phyloP scores from a whole-genome alignment of 495 filamentous ascomycete genomes.

The Hypoxylon crocopeplum region DNA sequence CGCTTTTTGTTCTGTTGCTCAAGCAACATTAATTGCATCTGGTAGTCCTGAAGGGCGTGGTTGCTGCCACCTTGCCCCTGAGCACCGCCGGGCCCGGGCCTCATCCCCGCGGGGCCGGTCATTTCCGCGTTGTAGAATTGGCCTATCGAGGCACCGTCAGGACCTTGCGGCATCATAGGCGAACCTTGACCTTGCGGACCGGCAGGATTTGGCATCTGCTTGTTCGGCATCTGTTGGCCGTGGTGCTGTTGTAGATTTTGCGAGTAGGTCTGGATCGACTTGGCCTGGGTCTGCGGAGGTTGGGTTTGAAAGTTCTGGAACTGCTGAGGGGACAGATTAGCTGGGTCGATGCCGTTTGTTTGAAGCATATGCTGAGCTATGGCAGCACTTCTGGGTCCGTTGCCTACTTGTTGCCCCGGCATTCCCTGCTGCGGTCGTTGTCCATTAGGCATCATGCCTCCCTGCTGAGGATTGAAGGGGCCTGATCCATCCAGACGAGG shows the following conservation, averaged over 20 bases:
- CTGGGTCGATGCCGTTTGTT: conserved; percentile 77
- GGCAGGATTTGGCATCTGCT: conserved; percentile 59
- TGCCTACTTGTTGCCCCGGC: conserved; percentile 73
- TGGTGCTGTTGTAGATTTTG: conserved; percentile 82
- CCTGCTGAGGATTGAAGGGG: conserved; percentile 71
- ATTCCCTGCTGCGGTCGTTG: conserved; percentile 74
- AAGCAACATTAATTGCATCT: conserved; percentile 98
- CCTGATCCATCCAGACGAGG: conserved; percentile 78
- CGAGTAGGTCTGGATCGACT: conserved; percentile 85
- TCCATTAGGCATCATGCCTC: conserved; percentile 78
- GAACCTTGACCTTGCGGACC: conserved; percentile 72
- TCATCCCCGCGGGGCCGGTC: conserved; percentile 59
- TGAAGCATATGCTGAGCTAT: conserved; percentile 69
- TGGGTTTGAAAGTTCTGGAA: conserved; percentile 73
- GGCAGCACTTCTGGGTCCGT: conserved; percentile 56
- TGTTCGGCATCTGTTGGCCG: conserved; percentile 77
- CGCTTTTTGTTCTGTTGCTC: conserved; percentile 99
- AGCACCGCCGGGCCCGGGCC: conserved; percentile 61
- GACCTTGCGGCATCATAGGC: conserved; percentile 76
- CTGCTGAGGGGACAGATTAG: conserved; percentile 74
- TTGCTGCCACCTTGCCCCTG: conserved; percentile 70
- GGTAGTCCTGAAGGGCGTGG: conserved; percentile 96
- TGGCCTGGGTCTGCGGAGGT: conserved; percentile 69
- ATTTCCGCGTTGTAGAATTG: conserved; percentile 70
- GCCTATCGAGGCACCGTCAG: conserved; percentile 66